Base-by-base conservation (phyloP, 495 filamentous ascomycete species). In the Glonium stellatum region DNA sequence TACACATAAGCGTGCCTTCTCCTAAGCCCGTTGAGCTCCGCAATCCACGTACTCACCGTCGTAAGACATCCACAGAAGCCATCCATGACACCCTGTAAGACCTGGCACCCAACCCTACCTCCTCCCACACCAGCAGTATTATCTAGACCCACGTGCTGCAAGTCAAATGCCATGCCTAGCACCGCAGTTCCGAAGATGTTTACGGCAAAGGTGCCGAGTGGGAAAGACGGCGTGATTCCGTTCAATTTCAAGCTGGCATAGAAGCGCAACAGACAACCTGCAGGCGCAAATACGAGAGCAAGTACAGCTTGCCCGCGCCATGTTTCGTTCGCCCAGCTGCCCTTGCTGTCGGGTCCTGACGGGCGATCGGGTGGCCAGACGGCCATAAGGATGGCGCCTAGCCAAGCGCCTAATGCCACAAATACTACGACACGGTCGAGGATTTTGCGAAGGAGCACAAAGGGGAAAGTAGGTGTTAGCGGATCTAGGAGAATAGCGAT, bases 31-130 rank as follows among this genome's bases (percentile, higher is more conserved):
- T 82, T 82, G 68, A 96, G 67, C 78, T 97, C 92, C 10, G 77
- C 74, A 13, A 93, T 87, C 89, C 90, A 96, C 5, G 92, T 97
- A 66, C 87, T 91, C n/a, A 97, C 83, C 10, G 92, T 97, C 11
- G 92, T 96, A 67, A 89, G 74, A 62, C 86, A 86, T 9, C 92
- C 92, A 70, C 92, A 96, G 66, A 96, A 95, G 51, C 92, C 92
- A 76, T 97, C 92, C 75, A 86, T 80, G 23, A 95, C 74, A 5
- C 91, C 92, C 69, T 89, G 85, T 63, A 95, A 70, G 2, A 95
- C 83, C 77, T 92, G 88, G 68, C 90, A 93, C 25, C 84, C 83
- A 1, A 72, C 63, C 21, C 58, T 19, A 0, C 72, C 69, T 1
- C 72, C 36, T 82, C 79, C 70, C 69, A 72, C 31, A 77, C 76